Evolutionary conservation across 73 alveolate species (phyloP).

Genomic region (Blepharisma japonicum): DNA sequence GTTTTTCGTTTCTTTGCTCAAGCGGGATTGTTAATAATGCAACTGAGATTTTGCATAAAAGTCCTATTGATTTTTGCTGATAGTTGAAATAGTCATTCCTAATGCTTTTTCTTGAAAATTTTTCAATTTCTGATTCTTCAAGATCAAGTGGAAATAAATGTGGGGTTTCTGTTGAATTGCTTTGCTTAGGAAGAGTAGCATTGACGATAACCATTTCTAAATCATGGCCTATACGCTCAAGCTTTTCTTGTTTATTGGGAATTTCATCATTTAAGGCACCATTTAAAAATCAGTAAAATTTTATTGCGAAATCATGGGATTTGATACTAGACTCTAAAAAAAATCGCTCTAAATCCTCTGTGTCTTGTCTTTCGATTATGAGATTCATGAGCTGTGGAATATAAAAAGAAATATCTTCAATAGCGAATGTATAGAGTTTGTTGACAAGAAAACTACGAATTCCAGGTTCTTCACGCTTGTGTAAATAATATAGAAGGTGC

Average conservation of each 20-base stretch:
- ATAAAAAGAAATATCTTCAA: not conserved
- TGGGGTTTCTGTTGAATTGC: not conserved
- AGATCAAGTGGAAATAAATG: not conserved
- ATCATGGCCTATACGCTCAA: not conserved
- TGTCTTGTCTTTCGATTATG: not conserved
- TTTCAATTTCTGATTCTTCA: not conserved
- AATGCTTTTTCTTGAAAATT: not conserved
- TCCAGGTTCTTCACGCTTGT: not conserved
- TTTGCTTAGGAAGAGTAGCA: slow-evolving; percentile 5
- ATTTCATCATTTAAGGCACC: not conserved
- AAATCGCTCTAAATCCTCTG: not conserved
- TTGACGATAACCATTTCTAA: slow-evolving; percentile 28
- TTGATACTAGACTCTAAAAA: not conserved
- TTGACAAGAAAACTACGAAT: slow-evolving; percentile 18
- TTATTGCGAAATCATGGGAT: slow-evolving; percentile 5
- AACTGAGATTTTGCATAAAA: slow-evolving; percentile 24
- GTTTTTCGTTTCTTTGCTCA: not conserved
- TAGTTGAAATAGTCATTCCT: not conserved
- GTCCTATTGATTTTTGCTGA: slow-evolving; percentile 1
- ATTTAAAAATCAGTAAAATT: not conserved
- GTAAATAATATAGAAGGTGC: slow-evolving; percentile 7
- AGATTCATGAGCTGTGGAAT: slow-evolving; percentile 26
- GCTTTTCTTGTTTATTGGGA: not conserved
- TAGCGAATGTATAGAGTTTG: slow-evolving; percentile 25
- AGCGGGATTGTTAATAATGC: not conserved